Percentiles rank a stretch among this genome's conserved stretches.
Conservation (phyloP, 2,329 filamentous ascomycete species). For the Penicillium sp. region DNA sequence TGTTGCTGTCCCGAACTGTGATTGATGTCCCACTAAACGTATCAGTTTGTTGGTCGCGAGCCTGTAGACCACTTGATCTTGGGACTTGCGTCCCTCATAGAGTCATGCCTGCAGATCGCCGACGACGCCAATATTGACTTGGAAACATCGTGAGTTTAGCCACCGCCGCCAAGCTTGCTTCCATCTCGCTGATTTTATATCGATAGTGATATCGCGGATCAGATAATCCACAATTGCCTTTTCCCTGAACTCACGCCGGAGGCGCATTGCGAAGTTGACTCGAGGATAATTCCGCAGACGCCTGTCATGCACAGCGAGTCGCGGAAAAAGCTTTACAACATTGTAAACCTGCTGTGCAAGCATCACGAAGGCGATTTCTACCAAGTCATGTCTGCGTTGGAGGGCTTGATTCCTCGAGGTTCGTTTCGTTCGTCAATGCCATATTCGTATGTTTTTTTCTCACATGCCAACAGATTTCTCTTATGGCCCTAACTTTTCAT, state of each 20-base stretch:
- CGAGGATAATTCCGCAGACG: slow-evolving; percentile 35
- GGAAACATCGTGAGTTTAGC: slow-evolving; percentile 30
- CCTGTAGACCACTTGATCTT: slow-evolving; percentile 40
- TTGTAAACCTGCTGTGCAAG: slow-evolving; percentile 54
- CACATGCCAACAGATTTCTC: not conserved
- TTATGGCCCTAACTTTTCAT: slow-evolving; percentile 1
- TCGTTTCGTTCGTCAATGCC: slow-evolving; percentile 4
- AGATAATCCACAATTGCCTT: slow-evolving; percentile 58
- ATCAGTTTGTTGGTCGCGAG: slow-evolving; percentile 45
- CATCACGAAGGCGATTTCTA: slow-evolving; percentile 44
- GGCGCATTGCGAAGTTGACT: slow-evolving; percentile 23
- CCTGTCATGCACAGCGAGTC: slow-evolving; percentile 52
- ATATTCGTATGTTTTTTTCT: not conserved
- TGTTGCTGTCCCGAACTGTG: slow-evolving; percentile 2
- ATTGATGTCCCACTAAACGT: slow-evolving; percentile 16
- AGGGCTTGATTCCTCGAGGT: slow-evolving; percentile 49
- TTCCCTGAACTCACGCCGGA: slow-evolving; percentile 52
- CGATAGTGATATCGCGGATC: slow-evolving; percentile 42
- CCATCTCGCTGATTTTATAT: slow-evolving; percentile 2
- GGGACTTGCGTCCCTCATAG: slow-evolving; percentile 42
- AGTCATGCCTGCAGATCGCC: slow-evolving; percentile 39
- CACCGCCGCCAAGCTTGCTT: not conserved
- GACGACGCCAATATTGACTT: slow-evolving; percentile 28
- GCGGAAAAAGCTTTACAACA: slow-evolving; percentile 55
- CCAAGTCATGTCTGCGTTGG: slow-evolving; percentile 49